A percentile compares a stretch with the other conserved stretches of the same genome.
Conservation (phyloP, 2,329 filamentous ascomycete species). For the Fusarium paranaense region DNA sequence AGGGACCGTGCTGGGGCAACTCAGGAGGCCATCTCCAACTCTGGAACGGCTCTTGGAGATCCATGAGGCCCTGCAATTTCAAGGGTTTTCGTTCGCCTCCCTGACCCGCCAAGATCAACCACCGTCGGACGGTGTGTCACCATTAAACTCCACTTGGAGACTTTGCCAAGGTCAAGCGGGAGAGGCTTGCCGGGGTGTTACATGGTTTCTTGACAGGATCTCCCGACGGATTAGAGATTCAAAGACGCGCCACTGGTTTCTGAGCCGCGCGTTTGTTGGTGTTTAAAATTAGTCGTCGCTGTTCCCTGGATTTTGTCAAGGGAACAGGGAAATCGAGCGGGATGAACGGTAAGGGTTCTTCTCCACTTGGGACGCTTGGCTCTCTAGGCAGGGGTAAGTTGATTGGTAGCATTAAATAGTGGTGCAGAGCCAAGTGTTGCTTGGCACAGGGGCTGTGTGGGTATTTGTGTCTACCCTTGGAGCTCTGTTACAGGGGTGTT, state of each 20-base stretch:
- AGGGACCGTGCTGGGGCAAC: conserved; percentile 9
- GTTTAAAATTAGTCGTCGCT: background rate
- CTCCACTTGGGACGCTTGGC: background rate
- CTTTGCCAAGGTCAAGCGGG: conserved; percentile 32
- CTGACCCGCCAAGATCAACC: background rate
- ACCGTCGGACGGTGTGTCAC: background rate
- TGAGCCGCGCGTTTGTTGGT: conserved; percentile 1
- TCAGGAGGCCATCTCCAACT: conserved; percentile 43
- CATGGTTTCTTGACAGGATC: conserved; percentile 5
- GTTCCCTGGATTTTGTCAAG: background rate
- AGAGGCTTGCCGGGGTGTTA: conserved; percentile 21
- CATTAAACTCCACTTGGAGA: conserved; percentile 20
- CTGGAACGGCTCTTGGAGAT: conserved; percentile 9
- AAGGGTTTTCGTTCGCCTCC: background rate
- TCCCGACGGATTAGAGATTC: background rate
- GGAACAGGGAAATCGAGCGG: background rate
- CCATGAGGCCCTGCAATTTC: conserved; percentile 20
- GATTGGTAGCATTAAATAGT: background rate
- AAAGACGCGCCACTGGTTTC: background rate
- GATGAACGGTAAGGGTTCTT: background rate
- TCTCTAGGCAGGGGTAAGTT: background rate
- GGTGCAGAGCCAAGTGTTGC: background rate
- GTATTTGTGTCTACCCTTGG: background rate
- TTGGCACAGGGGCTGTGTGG: background rate
- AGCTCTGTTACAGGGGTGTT: background rate